phyloP scores from a whole-genome alignment of 257 asterid species.

The Thymus mandschuricus region DNA sequence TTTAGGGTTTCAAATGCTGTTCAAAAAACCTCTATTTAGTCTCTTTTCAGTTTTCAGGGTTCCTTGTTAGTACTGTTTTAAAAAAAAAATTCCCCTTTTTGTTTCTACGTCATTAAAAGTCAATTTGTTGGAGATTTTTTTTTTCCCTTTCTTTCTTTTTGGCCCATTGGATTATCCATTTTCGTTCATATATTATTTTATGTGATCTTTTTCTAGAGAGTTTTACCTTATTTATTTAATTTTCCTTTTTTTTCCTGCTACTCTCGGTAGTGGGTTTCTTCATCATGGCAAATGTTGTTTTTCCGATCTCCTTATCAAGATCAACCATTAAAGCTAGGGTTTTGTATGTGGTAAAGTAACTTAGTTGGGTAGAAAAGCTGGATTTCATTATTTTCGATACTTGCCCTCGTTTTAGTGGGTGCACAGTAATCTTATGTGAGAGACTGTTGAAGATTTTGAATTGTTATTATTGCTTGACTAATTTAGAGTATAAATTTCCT shows the following conservation, averaged over 20 bases:
- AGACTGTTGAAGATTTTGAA: slow-evolving; percentile 13
- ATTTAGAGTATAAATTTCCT: not conserved
- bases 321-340: slow-evolving; percentile 40
- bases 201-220: slow-evolving; percentile 21
- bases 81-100: not conserved
- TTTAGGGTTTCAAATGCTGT: slow-evolving; percentile 35
- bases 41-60: not conserved
- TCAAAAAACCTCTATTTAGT: not conserved
- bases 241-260: not conserved
- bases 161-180: slow-evolving; percentile 2
- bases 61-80: not conserved
- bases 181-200: slow-evolving; percentile 25
- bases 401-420: slow-evolving; percentile 18
- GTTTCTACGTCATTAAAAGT: not conserved
- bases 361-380: slow-evolving; percentile 3
- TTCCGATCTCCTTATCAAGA: slow-evolving; percentile 29
- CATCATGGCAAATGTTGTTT: slow-evolving; percentile 25
- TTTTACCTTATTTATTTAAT: not conserved
- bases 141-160: not conserved
- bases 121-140: not conserved
- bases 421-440: slow-evolving; percentile 14
- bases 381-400: slow-evolving; percentile 28
- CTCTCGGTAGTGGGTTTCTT: slow-evolving; percentile 26
- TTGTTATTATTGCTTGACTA: not conserved
- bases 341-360: slow-evolving; percentile 27